phyloP scores from a whole-genome alignment of 1,284 basidiomycete genomes.

The Mycena sp. region DNA sequence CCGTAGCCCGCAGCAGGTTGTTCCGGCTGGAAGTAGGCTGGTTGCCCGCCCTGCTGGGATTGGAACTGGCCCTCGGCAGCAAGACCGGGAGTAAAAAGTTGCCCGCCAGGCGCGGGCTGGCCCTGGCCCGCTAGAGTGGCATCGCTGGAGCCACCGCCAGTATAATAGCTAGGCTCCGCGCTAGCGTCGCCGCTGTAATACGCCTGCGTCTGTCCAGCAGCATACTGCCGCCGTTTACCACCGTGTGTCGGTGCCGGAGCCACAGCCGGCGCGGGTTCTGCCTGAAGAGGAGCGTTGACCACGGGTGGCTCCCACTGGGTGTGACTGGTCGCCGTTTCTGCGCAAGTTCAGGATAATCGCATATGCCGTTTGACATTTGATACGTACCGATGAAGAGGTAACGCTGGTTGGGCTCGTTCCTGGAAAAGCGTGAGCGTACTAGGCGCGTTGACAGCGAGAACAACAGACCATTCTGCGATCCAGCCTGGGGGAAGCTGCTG shows the following conservation, averaged over 20 bases:
- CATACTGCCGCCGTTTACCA: constrained; percentile 87
- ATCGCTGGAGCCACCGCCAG: constrained; percentile 43
- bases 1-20: constrained; percentile 45
- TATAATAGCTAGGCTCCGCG: constrained; percentile 49
- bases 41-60: constrained; percentile 56
- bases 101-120: constrained; percentile 55
- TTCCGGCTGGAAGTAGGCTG: constrained; percentile 40
- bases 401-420: constrained; percentile 84
- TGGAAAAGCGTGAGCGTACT: constrained; percentile 44
- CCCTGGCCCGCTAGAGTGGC: constrained; percentile 44
- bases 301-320: constrained; percentile 63
- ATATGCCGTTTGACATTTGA: not conserved
- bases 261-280: constrained; percentile 12
- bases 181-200: constrained; percentile 65
- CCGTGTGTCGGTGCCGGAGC: constrained; percentile 19
- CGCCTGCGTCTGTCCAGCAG: constrained; percentile 87
- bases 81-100: constrained; percentile 89
- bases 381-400: constrained; percentile 82
- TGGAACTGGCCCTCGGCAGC: constrained; percentile 72
- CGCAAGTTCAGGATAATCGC: constrained; percentile 7
- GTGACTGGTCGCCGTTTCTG: constrained; percentile 59
- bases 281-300: constrained; percentile 27
- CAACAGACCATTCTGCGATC: constrained; percentile 85
- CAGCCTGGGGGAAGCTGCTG: constrained; percentile 88
- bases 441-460: not conserved